phyloP scores from a whole-genome alignment of 192 early-diverging fungal species.

The Gorgonomyces haynaldii region DNA sequence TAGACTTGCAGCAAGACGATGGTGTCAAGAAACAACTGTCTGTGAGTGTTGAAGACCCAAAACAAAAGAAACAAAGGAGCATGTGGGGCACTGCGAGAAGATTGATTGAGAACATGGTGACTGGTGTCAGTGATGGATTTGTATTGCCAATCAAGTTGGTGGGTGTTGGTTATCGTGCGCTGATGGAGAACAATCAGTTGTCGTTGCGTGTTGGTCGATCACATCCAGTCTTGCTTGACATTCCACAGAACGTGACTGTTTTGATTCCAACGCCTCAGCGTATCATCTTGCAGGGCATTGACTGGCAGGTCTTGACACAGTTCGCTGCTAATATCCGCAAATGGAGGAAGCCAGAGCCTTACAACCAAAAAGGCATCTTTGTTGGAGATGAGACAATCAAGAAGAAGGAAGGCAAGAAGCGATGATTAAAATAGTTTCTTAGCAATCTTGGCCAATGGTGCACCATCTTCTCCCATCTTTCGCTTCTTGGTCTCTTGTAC shows the following conservation, averaged over 20 bases:
- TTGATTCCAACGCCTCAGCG: conserved; percentile 68
- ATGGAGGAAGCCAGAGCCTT: conserved; percentile 92
- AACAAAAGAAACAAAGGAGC: conserved; percentile 60
- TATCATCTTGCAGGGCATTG: conserved; percentile 67
- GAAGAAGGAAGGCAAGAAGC: conserved; percentile 96
- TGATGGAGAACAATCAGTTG: conserved; percentile 59
- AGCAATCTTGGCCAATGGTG: neutral
- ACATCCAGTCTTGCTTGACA: conserved; percentile 63
- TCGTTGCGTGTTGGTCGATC: conserved; percentile 79
- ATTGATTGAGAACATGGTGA: conserved; percentile 73
- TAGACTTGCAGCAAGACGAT: conserved; percentile 21
- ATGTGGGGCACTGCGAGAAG: conserved; percentile 98
- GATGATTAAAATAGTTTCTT: conserved; percentile 17
- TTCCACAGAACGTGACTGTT: conserved; percentile 72
- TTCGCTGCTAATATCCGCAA: conserved; percentile 85
- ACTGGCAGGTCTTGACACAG: conserved; percentile 69
- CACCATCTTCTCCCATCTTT: conserved; percentile 2
- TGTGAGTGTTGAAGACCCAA: conserved; percentile 42
- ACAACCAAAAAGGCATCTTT: conserved; percentile 99
- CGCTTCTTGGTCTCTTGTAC: conserved; percentile 8
- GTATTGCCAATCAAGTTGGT: conserved; percentile 70
- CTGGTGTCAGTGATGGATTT: conserved; percentile 84
- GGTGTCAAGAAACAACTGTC: conserved; percentile 17
- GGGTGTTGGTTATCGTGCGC: conserved; percentile 90
- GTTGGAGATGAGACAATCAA: conserved; percentile 95